A percentile compares a stretch with the other conserved stretches of the same genome.
These are phyloP conservation scores for Limonium bicolor DNA, from an alignment of 148 eudicot species.

Conservation along the genomic window DNA sequence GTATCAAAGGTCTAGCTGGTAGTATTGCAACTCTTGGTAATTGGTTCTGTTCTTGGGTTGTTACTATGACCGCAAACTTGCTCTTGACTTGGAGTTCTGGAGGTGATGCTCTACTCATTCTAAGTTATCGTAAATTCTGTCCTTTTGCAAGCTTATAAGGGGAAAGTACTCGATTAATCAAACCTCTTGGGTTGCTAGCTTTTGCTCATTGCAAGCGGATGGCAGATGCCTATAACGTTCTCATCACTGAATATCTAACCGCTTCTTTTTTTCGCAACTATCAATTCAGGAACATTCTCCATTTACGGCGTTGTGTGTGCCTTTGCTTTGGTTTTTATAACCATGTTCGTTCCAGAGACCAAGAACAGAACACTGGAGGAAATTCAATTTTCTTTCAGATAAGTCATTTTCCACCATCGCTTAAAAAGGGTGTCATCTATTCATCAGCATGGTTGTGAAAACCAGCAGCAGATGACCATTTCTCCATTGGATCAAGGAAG, in stretches of 20 bases:
- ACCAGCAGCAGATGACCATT: no score
- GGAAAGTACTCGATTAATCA: no score
- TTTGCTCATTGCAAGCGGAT: no score
- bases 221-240: not conserved
- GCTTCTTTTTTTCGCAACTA: not conserved
- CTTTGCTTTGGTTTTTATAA: slow-evolving; percentile 19
- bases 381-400: slow-evolving; percentile 40
- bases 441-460: no score
- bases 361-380: slow-evolving; percentile 43
- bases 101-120: slow-evolving; percentile 35
- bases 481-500: no score
- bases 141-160: no score
- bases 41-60: slow-evolving; percentile 54
- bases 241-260: not conserved
- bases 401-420: no score
- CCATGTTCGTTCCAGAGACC: slow-evolving; percentile 35
- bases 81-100: slow-evolving; percentile 61
- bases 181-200: no score
- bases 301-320: slow-evolving; percentile 22
- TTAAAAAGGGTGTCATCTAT: no score
- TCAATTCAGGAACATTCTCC: slow-evolving; percentile 46
- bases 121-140: no score
- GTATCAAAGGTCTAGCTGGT: slow-evolving; percentile 72
- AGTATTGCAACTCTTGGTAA: slow-evolving; percentile 61
- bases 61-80: slow-evolving; percentile 62